Evolutionary conservation across 768 basidiomycete species (phyloP), one percentile per base, ranked within the genome.

Genomic region (Harrya chromipes): DNA sequence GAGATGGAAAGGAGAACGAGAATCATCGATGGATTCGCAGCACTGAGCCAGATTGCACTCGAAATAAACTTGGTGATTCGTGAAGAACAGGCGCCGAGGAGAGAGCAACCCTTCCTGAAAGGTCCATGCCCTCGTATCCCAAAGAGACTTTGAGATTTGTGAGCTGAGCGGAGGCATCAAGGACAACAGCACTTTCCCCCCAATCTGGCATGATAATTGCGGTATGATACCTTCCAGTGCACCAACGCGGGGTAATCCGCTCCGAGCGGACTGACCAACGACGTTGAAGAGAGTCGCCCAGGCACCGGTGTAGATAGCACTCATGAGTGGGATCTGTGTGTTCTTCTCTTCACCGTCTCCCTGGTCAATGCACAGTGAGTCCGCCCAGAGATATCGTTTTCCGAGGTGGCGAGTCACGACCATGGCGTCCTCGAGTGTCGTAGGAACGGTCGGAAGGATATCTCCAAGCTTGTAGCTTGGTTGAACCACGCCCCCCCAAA

Each of bases 311-410:
- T 46, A 63, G 6, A 63, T 55, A 14, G 50, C 46, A 10, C 58
- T 47, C 58, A 50, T 60, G 35, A 57, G 19, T 3, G 49, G 27
- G 11, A 59, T 54, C 16, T 62, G 54, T 16, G 19, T 8, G 6
- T 23, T 21, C 40, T 48, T 55, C 39, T 62, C 54, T 8, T 3
- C 35, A 14, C 6, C 10, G 19, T 58, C 14, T 11, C 13, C 43
- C 9, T 59, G 55, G 13, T 59, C 24, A 14, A 62, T 60, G 36
- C 54, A 61, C 19, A 63, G 20, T 2, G 54, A 54, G 10, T 63
- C 54, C 0, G 36, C 52, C 58, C 58, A 63, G 29, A 54, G 48
- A 43, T 50, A 62, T 14, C 19, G 47, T 23, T 59, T 55, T 1
- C 56, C 53, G 11, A 60, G 51, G 9, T 24, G 23, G 10, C 45